Conservation (phyloP, 2,329 filamentous ascomycete genomes). For the Zymoseptoria tritici region DNA sequence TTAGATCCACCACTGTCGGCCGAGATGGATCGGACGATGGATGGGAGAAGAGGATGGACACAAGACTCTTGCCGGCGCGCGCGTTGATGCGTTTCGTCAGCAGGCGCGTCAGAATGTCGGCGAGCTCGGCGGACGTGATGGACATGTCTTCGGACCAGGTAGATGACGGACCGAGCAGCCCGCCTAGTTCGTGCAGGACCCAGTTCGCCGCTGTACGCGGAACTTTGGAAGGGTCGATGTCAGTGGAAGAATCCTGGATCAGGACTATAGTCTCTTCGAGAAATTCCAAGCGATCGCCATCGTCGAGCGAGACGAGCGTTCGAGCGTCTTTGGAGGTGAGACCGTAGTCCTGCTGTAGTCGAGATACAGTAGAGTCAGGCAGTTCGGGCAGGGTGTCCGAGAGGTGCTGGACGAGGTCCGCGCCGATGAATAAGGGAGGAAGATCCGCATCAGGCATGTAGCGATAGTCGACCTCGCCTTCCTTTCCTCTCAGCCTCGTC, state of each 20-base stretch:
- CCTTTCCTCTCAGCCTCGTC: slow-evolving; percentile 75
- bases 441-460: slow-evolving; percentile 98
- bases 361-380: slow-evolving; percentile 59
- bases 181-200: slow-evolving; percentile 47
- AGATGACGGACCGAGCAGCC: slow-evolving; percentile 33
- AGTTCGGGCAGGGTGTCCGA: slow-evolving; percentile 56
- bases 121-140: slow-evolving; percentile 35
- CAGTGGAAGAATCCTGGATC: slow-evolving; percentile 28
- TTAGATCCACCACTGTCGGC: slow-evolving; percentile 44
- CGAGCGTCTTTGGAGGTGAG: slow-evolving; percentile 76
- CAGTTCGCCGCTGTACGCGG: slow-evolving; percentile 54
- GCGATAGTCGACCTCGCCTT: slow-evolving; percentile 93
- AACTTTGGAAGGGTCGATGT: slow-evolving; percentile 24
- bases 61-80: slow-evolving; percentile 53
- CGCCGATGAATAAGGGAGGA: slow-evolving; percentile 65
- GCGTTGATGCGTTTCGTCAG: slow-evolving; percentile 42
- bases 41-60: slow-evolving; percentile 44
- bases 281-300: slow-evolving; percentile 73
- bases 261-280: slow-evolving; percentile 60
- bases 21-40: slow-evolving; percentile 4
- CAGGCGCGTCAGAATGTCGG: slow-evolving; percentile 37
- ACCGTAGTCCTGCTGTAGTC: slow-evolving; percentile 50
- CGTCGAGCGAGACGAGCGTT: slow-evolving; percentile 68
- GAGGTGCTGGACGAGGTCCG: slow-evolving; percentile 61
- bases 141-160: slow-evolving; percentile 35